Evolutionary conservation across 805 yeast genomes (phyloP), one percentile per base, ranked within the genome.

Genomic region (Zygosaccharomyces siamensis): DNA sequence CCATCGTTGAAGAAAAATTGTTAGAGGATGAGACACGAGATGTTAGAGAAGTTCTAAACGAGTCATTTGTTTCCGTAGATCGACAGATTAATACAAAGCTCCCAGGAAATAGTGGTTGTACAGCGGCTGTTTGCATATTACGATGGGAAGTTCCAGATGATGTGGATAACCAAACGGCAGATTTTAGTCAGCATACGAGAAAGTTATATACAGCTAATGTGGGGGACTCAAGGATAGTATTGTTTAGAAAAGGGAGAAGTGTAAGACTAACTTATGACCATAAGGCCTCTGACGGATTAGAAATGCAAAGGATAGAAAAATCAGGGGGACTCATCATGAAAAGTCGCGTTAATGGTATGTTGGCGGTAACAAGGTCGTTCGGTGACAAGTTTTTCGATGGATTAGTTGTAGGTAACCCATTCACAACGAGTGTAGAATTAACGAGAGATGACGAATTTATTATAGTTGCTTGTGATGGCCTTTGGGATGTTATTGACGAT

Each of bases 381-480:
- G 99, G 99, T 16, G 98, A 92, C 64, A 76, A 83, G n/a, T 90
- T 88, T 66, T 84, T 92, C 80, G 95, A 92, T 64, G 86, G 83
- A 45, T 72, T 87, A 49, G 97, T 92, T 16, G 80, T 89, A 28
- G 96, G 97, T 0, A 80, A 82, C 47, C 99, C 99, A 1, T 92
- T 84, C 62, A 92, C 99, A 0, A 88, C 98, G 0, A 80, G 89
- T 40, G 89, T 95, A 1, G 89, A 83, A 59, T 72, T 93, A 27
- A 75, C 75, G 21, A 47, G 54, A 8, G 67, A 67, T 1, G 97
- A 90, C 64, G 85, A 85, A 57, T 88, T 87, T 61, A 66, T 92
- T 60, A 89, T 92, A 43, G 71, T 92, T 50, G 98, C 97, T 0
- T 93, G 98, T 66, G 99, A 92, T 67, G 99, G 99, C 0, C 71